Evolutionary conservation across 257 asterid genomes (phyloP), one percentile per base, ranked within the genome.

Genomic region (Plantago ovata): DNA sequence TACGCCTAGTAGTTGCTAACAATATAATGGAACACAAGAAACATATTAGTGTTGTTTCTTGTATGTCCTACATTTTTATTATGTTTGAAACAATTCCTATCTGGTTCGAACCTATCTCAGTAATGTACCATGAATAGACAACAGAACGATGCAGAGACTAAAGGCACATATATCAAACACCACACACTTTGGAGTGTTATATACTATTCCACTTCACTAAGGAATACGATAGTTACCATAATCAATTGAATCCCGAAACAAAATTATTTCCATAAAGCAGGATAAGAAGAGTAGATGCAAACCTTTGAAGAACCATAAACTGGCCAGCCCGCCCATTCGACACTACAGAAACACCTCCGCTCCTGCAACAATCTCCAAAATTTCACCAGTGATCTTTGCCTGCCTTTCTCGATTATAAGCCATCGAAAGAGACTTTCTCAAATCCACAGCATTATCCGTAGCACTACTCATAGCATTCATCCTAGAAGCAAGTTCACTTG

Each of bases 401-500:
- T 84, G 95, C 67, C 95, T 84, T 20, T 70, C 58, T 4, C 94
- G 81, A 54, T 84, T 86, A 76, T 79, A 86, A 57, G 79, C 72
- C 7, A 69, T 61, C 0, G 90, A 81, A 56, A 86, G 90, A 21
- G 76, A 48, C 80, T 51, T 77, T 71, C 64, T 81, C 84, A 86
- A 61, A 61, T 86, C 89, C 62, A 64, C 70, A 0, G 94, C 95
- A 62, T 84, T 86, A 58, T 86, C 94, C 0, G 90, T 84, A 1
- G 95, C 95, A 70, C 49, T 84, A 61, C 76, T 74, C 87, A 86
- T 86, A 3, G 95, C 77, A 60, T 86, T 86, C 95, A 86, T 86
- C 68, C 95, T 81, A 2, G 89, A 67, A 0, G 86, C 77, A 20
- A 86, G 70, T 53, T 86, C 95, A 49, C 95, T 86, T 0, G 95